Percentiles rank a stretch among this genome's conserved stretches.
Evolutionary conservation across 371 early-diverging fungal species (phyloP).

Genomic region (Apophysomyces elegans): DNA sequence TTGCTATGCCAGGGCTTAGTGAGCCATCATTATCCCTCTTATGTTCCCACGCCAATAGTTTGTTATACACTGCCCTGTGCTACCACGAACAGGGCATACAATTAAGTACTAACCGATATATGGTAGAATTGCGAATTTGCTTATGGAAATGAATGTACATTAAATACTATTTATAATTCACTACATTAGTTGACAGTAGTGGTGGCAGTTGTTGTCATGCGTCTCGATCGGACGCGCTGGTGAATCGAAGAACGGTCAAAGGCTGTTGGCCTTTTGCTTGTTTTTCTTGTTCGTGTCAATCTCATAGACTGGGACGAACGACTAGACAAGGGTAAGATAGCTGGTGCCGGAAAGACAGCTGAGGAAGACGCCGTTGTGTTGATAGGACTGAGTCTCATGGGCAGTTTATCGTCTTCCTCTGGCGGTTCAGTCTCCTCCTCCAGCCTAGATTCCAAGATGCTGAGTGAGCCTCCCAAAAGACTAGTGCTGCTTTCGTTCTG

Average conservation of each 20-base stretch:
- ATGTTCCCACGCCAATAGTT: too few relatives aligned
- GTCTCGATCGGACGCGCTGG: constrained; percentile 19
- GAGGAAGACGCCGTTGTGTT: constrained; percentile 14
- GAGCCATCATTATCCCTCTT: too few relatives aligned
- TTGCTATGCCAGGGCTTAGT: too few relatives aligned
- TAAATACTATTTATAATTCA: background rate
- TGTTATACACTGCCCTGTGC: background rate
- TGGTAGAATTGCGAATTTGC: background rate
- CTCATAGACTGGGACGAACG: constrained; percentile 20
- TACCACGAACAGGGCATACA: background rate
- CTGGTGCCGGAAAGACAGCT: background rate
- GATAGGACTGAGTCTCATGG: constrained; percentile 15
- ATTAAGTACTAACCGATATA: background rate
- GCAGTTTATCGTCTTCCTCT: constrained; percentile 5
- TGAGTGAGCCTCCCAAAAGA: constrained; percentile 14
- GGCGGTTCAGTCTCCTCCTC: constrained; percentile 2
- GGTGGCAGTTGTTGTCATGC: constrained; percentile 20
- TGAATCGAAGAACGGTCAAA: constrained; percentile 24
- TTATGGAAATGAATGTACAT: background rate
- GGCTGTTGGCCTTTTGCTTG: constrained; percentile 23
- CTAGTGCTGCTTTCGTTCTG: constrained; percentile 35
- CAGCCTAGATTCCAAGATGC: constrained; percentile 6
- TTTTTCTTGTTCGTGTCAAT: constrained; percentile 22
- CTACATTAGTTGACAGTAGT: constrained; percentile 1
- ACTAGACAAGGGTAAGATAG: constrained; percentile 12